phyloP scores from a whole-genome alignment of 139 green algal species.

The Chlamydomonas incerta region DNA sequence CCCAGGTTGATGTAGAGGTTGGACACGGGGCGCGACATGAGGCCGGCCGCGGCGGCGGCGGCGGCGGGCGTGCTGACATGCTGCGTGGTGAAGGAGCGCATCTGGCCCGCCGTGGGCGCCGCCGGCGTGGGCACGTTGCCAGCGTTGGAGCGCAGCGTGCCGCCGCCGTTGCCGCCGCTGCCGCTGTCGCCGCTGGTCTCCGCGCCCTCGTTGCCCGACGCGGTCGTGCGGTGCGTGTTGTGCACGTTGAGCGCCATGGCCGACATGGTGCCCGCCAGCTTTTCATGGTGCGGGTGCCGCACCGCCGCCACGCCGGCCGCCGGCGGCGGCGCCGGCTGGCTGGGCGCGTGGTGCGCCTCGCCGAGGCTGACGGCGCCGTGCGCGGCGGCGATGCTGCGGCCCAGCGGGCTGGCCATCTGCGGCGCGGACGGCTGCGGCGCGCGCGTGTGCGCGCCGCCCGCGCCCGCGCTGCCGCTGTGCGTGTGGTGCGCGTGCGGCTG shows the following conservation, averaged over 20 bases:
- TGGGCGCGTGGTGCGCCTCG: neutral
- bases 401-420: constrained; percentile 24
- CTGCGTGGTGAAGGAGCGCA: constrained; percentile 21
- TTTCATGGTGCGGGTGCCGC: neutral
- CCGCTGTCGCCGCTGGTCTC: neutral
- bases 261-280: constrained; percentile 1
- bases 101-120: constrained; percentile 26
- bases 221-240: too few relatives aligned
- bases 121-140: constrained; percentile 5
- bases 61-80: constrained; percentile 6
- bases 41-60: constrained; percentile 20
- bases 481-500: neutral
- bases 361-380: too few relatives aligned
- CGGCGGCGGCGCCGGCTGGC: neutral
- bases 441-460: too few relatives aligned
- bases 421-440: neutral
- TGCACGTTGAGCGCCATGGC: neutral
- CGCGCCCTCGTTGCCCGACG: neutral
- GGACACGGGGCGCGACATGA: constrained; percentile 44
- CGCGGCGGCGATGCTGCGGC: neutral
- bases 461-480: neutral
- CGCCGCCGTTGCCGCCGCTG: neutral
- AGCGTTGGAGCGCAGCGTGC: neutral
- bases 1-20: constrained; percentile 41
- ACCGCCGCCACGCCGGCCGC: too few relatives aligned